A percentile compares a stretch with the other conserved stretches of the same genome.
Conservation (phyloP, 176 grass and related monocot species). For the Hsuehochloa calcarea region DNA sequence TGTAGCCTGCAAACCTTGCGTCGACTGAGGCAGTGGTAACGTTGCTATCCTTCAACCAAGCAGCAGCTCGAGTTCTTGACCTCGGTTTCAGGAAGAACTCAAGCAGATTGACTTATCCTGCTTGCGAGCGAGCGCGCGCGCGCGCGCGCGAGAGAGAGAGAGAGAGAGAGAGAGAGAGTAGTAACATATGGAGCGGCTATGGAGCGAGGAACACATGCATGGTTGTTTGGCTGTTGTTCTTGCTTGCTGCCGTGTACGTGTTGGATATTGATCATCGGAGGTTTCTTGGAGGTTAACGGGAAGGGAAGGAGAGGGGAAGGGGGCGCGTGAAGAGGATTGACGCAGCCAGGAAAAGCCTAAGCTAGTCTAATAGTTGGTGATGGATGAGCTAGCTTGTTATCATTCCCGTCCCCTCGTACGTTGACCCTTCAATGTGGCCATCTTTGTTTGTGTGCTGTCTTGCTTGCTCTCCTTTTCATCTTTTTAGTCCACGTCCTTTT, state of each 20-base stretch:
- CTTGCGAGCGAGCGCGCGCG: no score
- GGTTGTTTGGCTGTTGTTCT: neutral
- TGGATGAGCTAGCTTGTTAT: neutral
- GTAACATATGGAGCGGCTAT: neutral
- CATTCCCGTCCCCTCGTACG: neutral
- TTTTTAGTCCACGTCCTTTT: neutral
- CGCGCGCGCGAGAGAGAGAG: no score
- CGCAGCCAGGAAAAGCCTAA: neutral
- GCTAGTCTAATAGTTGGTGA: neutral
- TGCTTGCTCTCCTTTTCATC: neutral
- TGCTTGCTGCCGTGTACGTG: slow-evolving; percentile 37
- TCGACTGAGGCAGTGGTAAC: neutral
- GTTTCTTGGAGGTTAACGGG: neutral
- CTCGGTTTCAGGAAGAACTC: neutral
- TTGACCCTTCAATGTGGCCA: neutral
- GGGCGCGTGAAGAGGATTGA: slow-evolving; percentile 5
- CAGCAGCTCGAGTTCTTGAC: neutral
- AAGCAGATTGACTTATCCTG: neutral
- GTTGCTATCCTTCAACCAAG: neutral
- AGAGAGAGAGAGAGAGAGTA: neutral
- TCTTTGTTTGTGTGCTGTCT: neutral
- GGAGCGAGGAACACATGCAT: slow-evolving; percentile 22
- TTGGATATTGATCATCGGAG: slow-evolving; percentile 6
- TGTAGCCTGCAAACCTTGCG: neutral
- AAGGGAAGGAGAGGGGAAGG: neutral